phyloP scores from a whole-genome alignment of 23 red algal genomes.

The Pyropia yezoensis region DNA sequence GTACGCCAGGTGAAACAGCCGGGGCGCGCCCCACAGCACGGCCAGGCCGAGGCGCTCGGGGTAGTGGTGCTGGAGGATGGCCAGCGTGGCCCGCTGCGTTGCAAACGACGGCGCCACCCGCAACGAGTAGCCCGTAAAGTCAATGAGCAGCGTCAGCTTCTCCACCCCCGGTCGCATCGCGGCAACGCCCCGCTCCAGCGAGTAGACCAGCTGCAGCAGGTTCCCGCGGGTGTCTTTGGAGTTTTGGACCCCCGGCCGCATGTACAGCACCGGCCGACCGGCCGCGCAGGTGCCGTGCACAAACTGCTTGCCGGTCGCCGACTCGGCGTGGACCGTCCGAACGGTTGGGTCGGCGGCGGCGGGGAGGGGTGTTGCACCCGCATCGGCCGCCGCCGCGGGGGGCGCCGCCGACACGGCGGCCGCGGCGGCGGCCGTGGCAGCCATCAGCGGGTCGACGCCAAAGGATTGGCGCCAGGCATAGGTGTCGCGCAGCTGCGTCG shows the following conservation, averaged over 20 bases:
- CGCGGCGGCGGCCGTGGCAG: neutral
- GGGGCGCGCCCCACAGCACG: conserved; percentile 27
- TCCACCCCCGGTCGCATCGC: conserved; percentile 11
- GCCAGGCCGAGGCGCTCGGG: conserved; percentile 47
- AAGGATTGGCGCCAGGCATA: conserved; percentile 25
- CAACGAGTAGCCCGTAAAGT: conserved; percentile 56
- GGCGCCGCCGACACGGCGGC: no score
- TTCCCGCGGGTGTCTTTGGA: conserved; percentile 20
- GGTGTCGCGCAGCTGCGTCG: conserved; percentile 6
- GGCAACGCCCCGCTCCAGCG: conserved; percentile 26
- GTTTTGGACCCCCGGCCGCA: conserved; percentile 39
- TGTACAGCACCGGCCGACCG: conserved; percentile 26
- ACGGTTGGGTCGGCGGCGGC: no score
- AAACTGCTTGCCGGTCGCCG: conserved; percentile 35
- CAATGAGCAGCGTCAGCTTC: conserved; percentile 36
- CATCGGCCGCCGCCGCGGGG: no score
- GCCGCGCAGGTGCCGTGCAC: conserved; percentile 21
- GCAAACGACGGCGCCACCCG: conserved; percentile 13
- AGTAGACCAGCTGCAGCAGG: conserved; percentile 49
- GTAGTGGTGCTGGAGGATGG: conserved; percentile 21
- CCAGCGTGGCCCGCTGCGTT: neutral
- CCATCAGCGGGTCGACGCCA: conserved; percentile 35
- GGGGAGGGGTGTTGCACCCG: no score
- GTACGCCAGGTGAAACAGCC: conserved; percentile 28
- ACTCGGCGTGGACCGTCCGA: conserved; percentile 9